Base-by-base conservation (phyloP, 1,139 yeast species). In the Trichomonascaceae sp. region DNA sequence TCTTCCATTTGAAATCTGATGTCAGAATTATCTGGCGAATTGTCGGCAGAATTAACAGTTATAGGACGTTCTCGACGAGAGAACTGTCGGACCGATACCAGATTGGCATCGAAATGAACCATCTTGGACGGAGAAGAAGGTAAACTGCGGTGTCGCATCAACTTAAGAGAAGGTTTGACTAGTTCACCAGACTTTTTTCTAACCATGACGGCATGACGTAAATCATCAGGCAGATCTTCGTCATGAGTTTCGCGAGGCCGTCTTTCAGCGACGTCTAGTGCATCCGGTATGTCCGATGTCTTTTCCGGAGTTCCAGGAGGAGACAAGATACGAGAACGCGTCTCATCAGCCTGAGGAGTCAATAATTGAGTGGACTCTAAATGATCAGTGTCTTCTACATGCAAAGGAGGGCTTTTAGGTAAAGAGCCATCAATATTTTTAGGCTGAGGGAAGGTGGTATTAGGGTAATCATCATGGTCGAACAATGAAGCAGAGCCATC, bases 161-260 rank as follows among this genome's bases (percentile, higher is more conserved):
- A 70, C 65, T 84, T 86, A 53, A 88, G 74, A 22, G 88, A 83
- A 3, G 91, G 81, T 65, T 87, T 86, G 50, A 88, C 86, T 44
- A 86, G 73, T 66, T 88, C 96, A 22, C 95, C 95, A 3, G 88
- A 81, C 70, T 88, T 88, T 66, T 84, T 86, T 22, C 89, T 80
- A 3, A 85, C 53, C 46, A 52, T 53, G 12, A 19, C 24, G 22
- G 45, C 18, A 22, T 10, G 18, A n/a, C 24, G 19, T 7, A 17
- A 8, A 38, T 38, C 32, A 13, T 18, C 13, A 15, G 19, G 15
- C 6, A 15, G 12, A 7, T 22, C 30, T 24, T 45, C 47, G 8
- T 22, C 24, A 12, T 43, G 2, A 17, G 24, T 17, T 17, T 15
- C 45, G 22, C 45, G 27, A 18, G 45, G 24, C 6, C 44, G 19